Evolutionary conservation across 257 asterid genomes (phyloP).

Genomic region (Solanum ahanhuiri): DNA sequence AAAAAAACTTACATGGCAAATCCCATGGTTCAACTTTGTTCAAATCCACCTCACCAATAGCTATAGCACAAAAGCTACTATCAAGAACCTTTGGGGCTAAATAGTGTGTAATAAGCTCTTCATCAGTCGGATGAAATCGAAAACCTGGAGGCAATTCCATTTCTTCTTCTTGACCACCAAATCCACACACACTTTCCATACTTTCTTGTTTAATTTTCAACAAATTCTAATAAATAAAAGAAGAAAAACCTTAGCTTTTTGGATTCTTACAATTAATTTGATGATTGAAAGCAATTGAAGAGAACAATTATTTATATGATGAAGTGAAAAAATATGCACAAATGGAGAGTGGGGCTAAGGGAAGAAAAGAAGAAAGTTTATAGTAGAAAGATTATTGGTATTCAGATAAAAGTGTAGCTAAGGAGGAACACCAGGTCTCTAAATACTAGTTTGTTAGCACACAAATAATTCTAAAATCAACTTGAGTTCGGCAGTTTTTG

Average conservation of each 20-base stretch:
- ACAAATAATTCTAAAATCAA: background rate
- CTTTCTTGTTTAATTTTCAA: background rate
- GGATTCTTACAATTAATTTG: background rate
- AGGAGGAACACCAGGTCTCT: slow-evolving; percentile 27
- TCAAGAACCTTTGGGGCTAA: slow-evolving; percentile 38
- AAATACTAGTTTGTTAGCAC: slow-evolving; percentile 26
- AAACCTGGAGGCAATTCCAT: slow-evolving; percentile 67
- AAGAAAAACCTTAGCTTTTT: background rate
- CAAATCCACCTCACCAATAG: slow-evolving; percentile 65
- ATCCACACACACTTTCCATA: background rate
- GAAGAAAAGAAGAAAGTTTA: background rate
- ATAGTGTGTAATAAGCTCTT: slow-evolving; percentile 64
- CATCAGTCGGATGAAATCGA: slow-evolving; percentile 70
- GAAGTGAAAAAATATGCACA: background rate
- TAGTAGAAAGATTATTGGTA: slow-evolving; percentile 22
- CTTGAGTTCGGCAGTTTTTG: slow-evolving; percentile 2
- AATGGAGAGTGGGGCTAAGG: slow-evolving; percentile 4
- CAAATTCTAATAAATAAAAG: background rate
- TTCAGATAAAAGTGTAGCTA: slow-evolving; percentile 14
- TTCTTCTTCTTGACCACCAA: slow-evolving; percentile 8
- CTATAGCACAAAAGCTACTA: slow-evolving; percentile 21
- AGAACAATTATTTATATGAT: background rate
- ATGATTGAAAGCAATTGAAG: background rate
- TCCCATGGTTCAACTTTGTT: slow-evolving; percentile 86
- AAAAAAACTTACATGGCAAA: slow-evolving; percentile 58